Evolutionary conservation across 2,329 filamentous ascomycete genomes (phyloP), one percentile per base, ranked within the genome.

Genomic region (Curvularia spicifera): DNA sequence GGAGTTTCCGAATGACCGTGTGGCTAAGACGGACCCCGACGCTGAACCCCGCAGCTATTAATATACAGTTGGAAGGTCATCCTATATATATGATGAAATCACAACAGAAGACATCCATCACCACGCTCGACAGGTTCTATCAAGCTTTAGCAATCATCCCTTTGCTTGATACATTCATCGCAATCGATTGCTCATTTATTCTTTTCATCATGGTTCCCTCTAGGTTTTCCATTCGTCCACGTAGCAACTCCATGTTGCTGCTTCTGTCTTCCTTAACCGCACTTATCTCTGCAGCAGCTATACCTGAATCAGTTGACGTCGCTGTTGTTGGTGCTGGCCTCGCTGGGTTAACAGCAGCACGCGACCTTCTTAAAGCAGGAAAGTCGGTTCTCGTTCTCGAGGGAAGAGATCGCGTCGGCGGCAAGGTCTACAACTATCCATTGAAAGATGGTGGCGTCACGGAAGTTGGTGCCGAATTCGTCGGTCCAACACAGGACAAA

Each of bases 331-430:
- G 82, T 2, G 82, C 79, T 0, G 82, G 82, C 10, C 60, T 72
- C 1, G 65, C 70, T n/a, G 70, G 71, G 3, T 63, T 73, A 8
- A 53, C 61, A 2, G 64, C 71, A 22, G 66, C 69, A 0, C 18
- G 78, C 75, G 18, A 73, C 79, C 9, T 81, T 2, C 66, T 76
- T 4, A 50, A 67, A 1, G 74, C 75, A 0, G 79, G 79, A 1
- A 66, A 81, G 5, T 76, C 76, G 0, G 72, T 75, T n/a, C 56
- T 80, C 0, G 75, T 85, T 0, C 70, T 85, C 1, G 84, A 85
- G 61, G 82, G 82, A 1, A 74, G 79, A 4, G 76, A 83, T 40
- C 77, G 81, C 0, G 80, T 85, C 0, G 83, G 83, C 0, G 83
- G 84, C 6, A 85, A 85, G 69, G 83, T 81, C 0, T 82, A 57